These are phyloP conservation scores for Komagataella mondaviorum DNA, from an alignment of 805 yeast species.

Conservation along the genomic window DNA sequence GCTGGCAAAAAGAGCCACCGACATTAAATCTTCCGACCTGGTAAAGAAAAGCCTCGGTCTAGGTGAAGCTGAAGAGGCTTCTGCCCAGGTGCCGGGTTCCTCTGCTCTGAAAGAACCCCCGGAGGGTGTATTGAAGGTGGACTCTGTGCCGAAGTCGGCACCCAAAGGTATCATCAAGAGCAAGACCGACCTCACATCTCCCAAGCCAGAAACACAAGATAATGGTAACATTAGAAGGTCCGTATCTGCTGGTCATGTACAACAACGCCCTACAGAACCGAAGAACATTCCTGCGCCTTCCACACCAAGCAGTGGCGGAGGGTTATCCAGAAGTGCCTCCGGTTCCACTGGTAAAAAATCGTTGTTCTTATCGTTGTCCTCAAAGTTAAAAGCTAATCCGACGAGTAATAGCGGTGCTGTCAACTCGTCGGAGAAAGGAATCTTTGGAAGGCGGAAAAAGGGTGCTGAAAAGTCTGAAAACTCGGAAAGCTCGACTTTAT, in stretches of 20 bases:
- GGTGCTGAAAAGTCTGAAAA: neutral
- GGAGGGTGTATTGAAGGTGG: neutral
- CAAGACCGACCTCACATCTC: neutral
- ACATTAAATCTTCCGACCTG: neutral
- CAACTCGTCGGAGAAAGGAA: conserved; percentile 5
- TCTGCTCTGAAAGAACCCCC: neutral
- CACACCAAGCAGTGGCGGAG: neutral
- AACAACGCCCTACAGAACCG: neutral
- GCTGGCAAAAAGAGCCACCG: neutral
- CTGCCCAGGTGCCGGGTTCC: neutral
- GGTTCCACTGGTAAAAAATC: conserved; percentile 9
- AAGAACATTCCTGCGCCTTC: neutral
- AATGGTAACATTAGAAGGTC: neutral
- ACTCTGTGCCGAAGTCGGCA: neutral
- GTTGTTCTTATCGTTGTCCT: conserved; percentile 19
- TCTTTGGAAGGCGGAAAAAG: neutral
- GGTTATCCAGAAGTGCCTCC: neutral
- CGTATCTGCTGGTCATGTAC: neutral
- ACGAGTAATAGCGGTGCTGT: conserved; percentile 2
- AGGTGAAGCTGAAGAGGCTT: neutral
- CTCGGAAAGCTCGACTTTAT: neutral
- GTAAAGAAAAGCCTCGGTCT: neutral
- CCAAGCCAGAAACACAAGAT: neutral
- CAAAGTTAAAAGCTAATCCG: conserved; percentile 14
- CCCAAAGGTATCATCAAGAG: neutral